Conservation (phyloP, 768 basidiomycete species). For the Collybia nuda region DNA sequence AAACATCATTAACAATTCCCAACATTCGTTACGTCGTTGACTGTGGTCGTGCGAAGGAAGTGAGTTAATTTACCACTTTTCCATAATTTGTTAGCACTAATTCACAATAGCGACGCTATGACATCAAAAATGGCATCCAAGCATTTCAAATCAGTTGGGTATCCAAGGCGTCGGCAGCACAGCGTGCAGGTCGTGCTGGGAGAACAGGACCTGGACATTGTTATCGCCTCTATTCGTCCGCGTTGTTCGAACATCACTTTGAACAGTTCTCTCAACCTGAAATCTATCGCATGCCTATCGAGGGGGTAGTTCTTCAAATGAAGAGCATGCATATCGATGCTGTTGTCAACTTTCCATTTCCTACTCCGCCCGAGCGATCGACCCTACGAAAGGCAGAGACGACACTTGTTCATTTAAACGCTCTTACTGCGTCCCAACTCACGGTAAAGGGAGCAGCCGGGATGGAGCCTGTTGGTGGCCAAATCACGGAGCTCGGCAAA, state of each 20-base stretch:
- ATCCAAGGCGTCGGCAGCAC: conserved; percentile 92
- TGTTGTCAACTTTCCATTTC: conserved; percentile 97
- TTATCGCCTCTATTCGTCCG: conserved; percentile 95
- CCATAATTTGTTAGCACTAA: background rate
- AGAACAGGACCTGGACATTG: conserved; percentile 98
- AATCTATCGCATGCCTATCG: conserved; percentile 93
- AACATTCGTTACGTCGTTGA: conserved; percentile 98
- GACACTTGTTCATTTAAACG: conserved; percentile 79
- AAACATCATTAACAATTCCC: conserved; percentile 96
- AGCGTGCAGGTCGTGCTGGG: conserved; percentile 94
- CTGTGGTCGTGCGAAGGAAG: conserved; percentile 93
- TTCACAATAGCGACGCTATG: conserved; percentile 71
- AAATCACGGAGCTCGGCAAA: conserved; percentile 88
- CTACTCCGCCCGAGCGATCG: conserved; percentile 85
- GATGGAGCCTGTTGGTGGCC: conserved; percentile 34
- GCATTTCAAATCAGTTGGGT: conserved; percentile 92
- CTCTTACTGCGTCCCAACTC: conserved; percentile 48
- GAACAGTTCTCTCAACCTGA: conserved; percentile 86
- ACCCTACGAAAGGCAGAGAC: conserved; percentile 81
- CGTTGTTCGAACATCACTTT: conserved; percentile 92
- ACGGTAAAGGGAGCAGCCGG: conserved; percentile 8
- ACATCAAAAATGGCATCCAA: conserved; percentile 80
- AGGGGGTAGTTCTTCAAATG: conserved; percentile 97
- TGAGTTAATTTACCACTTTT: conserved; percentile 25
- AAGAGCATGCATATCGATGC: conserved; percentile 98